phyloP scores from a whole-genome alignment of 768 basidiomycete genomes.

The Kwoniella dendrophila region DNA sequence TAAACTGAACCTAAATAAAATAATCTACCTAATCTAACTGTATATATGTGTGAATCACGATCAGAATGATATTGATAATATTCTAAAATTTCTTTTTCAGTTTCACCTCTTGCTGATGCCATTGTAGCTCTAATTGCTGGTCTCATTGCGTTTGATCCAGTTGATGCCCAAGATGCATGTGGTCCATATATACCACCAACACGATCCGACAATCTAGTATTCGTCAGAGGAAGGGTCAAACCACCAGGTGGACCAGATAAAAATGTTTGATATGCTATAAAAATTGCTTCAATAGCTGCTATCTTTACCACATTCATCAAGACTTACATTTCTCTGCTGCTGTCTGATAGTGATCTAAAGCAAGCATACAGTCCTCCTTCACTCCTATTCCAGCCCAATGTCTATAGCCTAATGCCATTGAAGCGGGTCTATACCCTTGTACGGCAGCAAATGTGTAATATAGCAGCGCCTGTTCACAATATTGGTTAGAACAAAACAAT shows the following conservation, averaged over 20 bases:
- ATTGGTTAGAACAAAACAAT: background rate
- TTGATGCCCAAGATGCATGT: conserved; percentile 90
- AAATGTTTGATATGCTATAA: conserved; percentile 73
- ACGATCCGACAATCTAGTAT: conserved; percentile 82
- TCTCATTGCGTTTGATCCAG: conserved; percentile 69
- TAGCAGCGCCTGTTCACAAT: conserved; percentile 66
- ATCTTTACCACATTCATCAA: too few species aligned
- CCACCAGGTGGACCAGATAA: conserved; percentile 88
- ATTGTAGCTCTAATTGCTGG: conserved; percentile 81
- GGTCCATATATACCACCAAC: conserved; percentile 92
- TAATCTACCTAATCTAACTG: conserved; percentile 89
- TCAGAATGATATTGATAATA: conserved; percentile 97
- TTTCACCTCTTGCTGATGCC: conserved; percentile 84
- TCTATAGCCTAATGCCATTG: conserved; percentile 90
- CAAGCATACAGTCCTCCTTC: conserved; percentile 77
- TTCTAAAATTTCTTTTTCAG: conserved; percentile 88
- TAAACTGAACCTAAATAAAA: conserved; percentile 96
- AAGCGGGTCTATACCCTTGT: conserved; percentile 79
- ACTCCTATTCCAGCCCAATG: conserved; percentile 96
- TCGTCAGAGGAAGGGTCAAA: conserved; percentile 75
- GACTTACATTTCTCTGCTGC: conserved; percentile 82
- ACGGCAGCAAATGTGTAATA: conserved; percentile 94
- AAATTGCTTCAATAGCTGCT: background rate
- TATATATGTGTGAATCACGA: conserved; percentile 83
- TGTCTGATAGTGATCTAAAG: conserved; percentile 83